phyloP scores from a whole-genome alignment of 345 rosid species.

The rapeseed (Brassica napus) region Da-Ae NC_063450.1:35387501-35388000 shows the following conservation, averaged over 20 bases:
- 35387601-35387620: slow-evolving; percentile 63
- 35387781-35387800: neutral
- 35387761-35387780: slow-evolving; percentile 7
- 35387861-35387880: slow-evolving; percentile 84
- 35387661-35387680: slow-evolving; percentile 76
- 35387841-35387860: slow-evolving; percentile 62
- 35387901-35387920: slow-evolving; percentile 61
- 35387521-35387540: slow-evolving; percentile 18
- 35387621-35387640: slow-evolving; percentile 50
- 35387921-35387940: slow-evolving; percentile 56
- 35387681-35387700: slow-evolving; percentile 84
- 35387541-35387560: slow-evolving; percentile 83
- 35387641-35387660: slow-evolving; percentile 79
- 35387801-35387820: neutral
- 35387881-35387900: slow-evolving; percentile 60
- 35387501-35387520: slow-evolving; percentile 24
- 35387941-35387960: slow-evolving; percentile 67
- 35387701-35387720: slow-evolving; percentile 81
- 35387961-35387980: slow-evolving; percentile 68
- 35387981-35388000: slow-evolving; percentile 66
- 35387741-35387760: slow-evolving; percentile 53
- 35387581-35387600: slow-evolving; percentile 77
- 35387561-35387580: slow-evolving; percentile 83
- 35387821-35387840: slow-evolving; percentile 60
- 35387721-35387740: slow-evolving; percentile 71